Conservation (phyloP, 164 flowering plant genomes). For the Vitis rupestris region DNA sequence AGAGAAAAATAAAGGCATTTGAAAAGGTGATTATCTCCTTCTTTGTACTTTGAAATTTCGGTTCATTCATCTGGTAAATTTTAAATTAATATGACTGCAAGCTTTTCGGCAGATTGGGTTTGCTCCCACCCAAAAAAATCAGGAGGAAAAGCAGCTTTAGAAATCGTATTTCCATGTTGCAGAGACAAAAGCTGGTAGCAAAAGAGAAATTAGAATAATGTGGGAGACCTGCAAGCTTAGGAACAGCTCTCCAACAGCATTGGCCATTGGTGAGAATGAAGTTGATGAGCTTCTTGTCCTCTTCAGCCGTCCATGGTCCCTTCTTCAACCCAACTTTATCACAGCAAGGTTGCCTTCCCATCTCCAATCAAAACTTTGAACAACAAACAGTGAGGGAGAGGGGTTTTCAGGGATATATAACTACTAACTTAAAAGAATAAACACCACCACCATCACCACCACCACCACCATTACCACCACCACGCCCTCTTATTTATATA, state of each 20-base stretch:
- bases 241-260: slow-evolving; percentile 84
- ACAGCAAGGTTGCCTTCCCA: slow-evolving; percentile 84
- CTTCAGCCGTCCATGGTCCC: slow-evolving; percentile 79
- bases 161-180: neutral
- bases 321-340: slow-evolving; percentile 77
- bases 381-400: neutral
- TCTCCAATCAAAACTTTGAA: slow-evolving; percentile 13
- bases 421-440: no score
- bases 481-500: neutral
- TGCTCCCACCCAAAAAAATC: no score
- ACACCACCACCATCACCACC: no score
- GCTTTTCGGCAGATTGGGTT: no score
- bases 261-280: slow-evolving; percentile 81
- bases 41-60: no score
- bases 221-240: slow-evolving; percentile 64
- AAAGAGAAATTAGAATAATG: neutral
- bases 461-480: no score
- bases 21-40: no score
- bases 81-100: no score
- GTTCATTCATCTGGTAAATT: no score
- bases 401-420: neutral
- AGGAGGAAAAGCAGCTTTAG: no score
- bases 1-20: no score
- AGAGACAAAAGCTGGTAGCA: neutral
- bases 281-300: slow-evolving; percentile 69